Evolutionary conservation across 306 rosid species (phyloP), one percentile per base, ranked within the genome.

Genomic region (Glycyrrhiza uralensis): DNA sequence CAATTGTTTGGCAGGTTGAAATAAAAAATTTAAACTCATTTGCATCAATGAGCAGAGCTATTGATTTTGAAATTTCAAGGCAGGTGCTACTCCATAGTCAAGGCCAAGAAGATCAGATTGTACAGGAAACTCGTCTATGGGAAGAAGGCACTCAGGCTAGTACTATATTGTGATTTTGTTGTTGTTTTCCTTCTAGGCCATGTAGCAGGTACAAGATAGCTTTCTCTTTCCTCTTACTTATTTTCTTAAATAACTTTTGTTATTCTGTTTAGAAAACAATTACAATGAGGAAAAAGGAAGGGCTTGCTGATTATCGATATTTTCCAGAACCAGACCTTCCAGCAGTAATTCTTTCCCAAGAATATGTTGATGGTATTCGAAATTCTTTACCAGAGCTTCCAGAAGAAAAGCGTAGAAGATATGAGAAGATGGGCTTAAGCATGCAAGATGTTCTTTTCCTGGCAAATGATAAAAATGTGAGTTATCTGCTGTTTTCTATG

Each of bases 311-410:
- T 88, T 94, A 94, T 80, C 87, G 91, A 82, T 94, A 94, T 85
- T 91, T 89, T 80, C 99, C 99, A 50, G 97, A 94, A 80, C 97
- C 96, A 63, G 98, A 94, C 80, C 97, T 91, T 71, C 97, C 95
- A 5, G 87, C 84, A 36, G 96, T 91, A 79, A 78, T 82, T 23
- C 90, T 94, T 77, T 80, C 87, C 75, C 80, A 82, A 45, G 91
- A 86, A 72, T 91, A 86, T 73, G 89, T 94, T 69, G 87, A 91
- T 77, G 64, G 9, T 68, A 85, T 94, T 42, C 59, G 20, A 52
- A 75, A 74, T 61, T 85, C 91, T 41, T 78, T 91, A 84, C 99
- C 99, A 23, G 99, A 94, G 79, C 95, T 89, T 85, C 99, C 97
- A 68, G 99, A 94, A 79, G 79, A 59, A 51, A 94, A 94, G 84